Evolutionary conservation across 129 eudicot genomes (phyloP).

Genomic region (Ambrosia trifida): DNA sequence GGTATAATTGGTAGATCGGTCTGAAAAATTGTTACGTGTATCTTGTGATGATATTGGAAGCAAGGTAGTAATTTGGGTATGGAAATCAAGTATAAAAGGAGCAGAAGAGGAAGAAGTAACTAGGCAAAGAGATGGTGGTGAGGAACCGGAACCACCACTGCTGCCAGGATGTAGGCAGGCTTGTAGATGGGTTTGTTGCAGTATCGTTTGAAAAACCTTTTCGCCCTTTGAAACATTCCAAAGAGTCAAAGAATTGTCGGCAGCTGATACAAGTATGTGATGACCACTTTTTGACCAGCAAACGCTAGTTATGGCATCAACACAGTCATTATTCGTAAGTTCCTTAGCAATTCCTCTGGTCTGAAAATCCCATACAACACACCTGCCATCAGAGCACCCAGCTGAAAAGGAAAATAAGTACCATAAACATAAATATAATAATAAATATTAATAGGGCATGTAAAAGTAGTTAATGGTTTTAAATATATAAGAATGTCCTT

Average conservation of each 20-base stretch:
- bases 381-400: conserved; percentile 90
- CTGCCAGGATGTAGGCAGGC: conserved; percentile 66
- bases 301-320: conserved; percentile 71
- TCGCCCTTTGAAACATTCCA: conserved; percentile 86
- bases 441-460: too few relatives aligned
- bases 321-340: conserved; percentile 61
- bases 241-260: conserved; percentile 73
- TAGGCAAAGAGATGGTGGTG: conserved; percentile 69
- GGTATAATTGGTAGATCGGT: conserved; percentile 68
- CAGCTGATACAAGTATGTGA: conserved; percentile 75
- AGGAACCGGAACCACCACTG: conserved; percentile 48
- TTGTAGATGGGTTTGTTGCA: conserved; percentile 76
- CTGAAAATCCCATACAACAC: conserved; percentile 84
- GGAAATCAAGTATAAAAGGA: conserved; percentile 75
- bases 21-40: conserved; percentile 56
- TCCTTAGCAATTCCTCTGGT: conserved; percentile 80
- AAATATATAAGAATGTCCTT: too few relatives aligned
- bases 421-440: neutral
- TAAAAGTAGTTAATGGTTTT: too few relatives aligned
- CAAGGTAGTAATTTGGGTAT: conserved; percentile 40
- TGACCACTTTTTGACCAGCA: conserved; percentile 88
- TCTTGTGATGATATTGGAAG: conserved; percentile 60
- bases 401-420: conserved; percentile 41
- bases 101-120: conserved; percentile 85
- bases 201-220: conserved; percentile 48